Evolutionary conservation across 2,329 filamentous ascomycete genomes (phyloP), one percentile per base, ranked within the genome.

Genomic region (Amesomyces nigricolor): DNA sequence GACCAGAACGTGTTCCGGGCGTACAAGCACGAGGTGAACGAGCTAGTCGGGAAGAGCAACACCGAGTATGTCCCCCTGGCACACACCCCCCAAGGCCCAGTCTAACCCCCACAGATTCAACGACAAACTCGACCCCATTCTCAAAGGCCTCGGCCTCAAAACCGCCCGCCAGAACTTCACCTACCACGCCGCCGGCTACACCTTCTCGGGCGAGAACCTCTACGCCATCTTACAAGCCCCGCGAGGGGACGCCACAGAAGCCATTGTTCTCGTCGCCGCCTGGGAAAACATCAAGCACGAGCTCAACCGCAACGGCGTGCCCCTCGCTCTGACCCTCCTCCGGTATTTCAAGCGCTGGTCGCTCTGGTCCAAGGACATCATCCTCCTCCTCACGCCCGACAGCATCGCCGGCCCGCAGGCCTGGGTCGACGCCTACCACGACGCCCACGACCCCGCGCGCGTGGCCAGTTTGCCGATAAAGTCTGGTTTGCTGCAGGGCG

Each of bases 311-410:
- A 94, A 91, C 58, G 94, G 92, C 16, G 85, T 99, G 5, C 86
- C 91, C 7, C 79, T 99, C 32, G 86, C 91, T 2, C 74, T 99
- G 65, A 91, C 92, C 0, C 73, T 99, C 63, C 89, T 90, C 29
- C 83, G 94, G 62, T 99, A 99, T 72, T 97, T 99, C 75, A 96
- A 95, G 72, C 83, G 88, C 63, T 99, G 94, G 94, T 96, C 91
- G 51, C 79, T 99, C 29, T 99, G 94, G 94, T 96, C 91, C 57
- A 99, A 99, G 72, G 94, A 99, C 70, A 96, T 99, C 63, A 92
- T 99, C 56, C 84, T 99, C 63, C 73, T 99, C 5, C 80, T 99
- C 46, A 86, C 94, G 0, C 86, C 89, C 0, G 94, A 99, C 71
- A 95, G 90, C 70, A 87, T 86, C 57, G 87, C 89, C 10, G 94